Percentiles rank a stretch among this genome's conserved stretches.
Conservation (phyloP, 2,329 filamentous ascomycete genomes). For the Bipolaris zeicola region DNA sequence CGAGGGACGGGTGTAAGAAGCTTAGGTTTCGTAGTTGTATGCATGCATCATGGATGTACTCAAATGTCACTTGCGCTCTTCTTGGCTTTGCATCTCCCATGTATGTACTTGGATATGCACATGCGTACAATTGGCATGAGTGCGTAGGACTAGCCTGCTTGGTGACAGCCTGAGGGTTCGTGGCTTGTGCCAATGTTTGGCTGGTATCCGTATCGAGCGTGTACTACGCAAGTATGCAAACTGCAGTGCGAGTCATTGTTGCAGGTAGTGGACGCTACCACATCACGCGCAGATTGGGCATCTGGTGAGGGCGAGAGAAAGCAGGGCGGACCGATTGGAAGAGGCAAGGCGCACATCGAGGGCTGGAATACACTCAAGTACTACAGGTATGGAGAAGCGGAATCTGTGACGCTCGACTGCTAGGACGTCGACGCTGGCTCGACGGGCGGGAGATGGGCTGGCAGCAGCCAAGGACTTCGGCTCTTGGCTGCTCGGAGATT, state of each 20-base stretch:
- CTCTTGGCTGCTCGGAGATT: conserved; percentile 16
- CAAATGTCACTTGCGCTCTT: neutral
- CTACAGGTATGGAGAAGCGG: neutral
- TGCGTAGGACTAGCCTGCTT: neutral
- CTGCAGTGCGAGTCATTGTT: neutral
- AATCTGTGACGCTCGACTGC: conserved; percentile 12
- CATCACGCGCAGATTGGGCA: neutral
- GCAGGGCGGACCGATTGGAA: neutral
- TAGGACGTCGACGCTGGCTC: neutral
- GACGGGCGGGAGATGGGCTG: conserved; percentile 7
- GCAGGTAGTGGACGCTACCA: neutral
- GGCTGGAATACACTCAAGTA: neutral
- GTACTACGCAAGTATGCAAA: neutral
- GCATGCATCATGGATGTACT: neutral
- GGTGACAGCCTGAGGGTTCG: neutral
- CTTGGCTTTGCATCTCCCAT: neutral
- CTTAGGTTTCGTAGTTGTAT: neutral
- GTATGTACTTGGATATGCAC: no score
- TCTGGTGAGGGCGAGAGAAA: neutral
- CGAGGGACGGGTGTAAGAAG: conserved; percentile 9
- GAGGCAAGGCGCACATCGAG: neutral
- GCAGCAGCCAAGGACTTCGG: conserved; percentile 20
- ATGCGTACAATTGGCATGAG: neutral
- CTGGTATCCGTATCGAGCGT: neutral
- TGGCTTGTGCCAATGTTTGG: neutral